A percentile compares a stretch with the other conserved stretches of the same genome.
phyloP scores from a whole-genome alignment of 2,329 filamentous ascomycete species.

The Fusarium guadeloupense region DNA sequence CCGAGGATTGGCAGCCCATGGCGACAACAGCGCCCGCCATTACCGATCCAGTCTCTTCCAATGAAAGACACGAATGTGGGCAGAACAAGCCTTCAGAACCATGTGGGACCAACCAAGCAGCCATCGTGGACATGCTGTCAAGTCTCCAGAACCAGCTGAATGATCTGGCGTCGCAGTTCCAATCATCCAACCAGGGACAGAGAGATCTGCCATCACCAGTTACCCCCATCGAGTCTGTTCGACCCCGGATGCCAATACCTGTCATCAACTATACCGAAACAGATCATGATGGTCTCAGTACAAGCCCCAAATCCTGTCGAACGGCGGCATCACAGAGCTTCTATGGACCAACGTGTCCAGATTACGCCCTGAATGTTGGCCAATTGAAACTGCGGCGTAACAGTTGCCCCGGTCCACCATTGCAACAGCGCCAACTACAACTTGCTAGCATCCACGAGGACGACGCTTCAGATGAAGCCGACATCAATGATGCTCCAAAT shows the following conservation, averaged over 20 bases:
- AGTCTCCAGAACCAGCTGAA: conserved; percentile 20
- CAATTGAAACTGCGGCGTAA: conserved; percentile 31
- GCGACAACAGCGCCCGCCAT: not conserved
- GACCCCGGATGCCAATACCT: not conserved
- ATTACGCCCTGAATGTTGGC: conserved; percentile 41
- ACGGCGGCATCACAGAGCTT: conserved; percentile 26
- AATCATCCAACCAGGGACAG: not conserved
- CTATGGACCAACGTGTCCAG: conserved; percentile 41
- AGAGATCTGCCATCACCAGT: conserved; percentile 7
- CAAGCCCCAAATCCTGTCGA: not conserved
- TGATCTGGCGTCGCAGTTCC: conserved; percentile 19
- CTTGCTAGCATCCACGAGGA: conserved; percentile 29
- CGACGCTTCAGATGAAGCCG: not conserved
- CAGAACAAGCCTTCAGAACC: not conserved
- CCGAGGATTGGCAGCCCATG: conserved; percentile 2
- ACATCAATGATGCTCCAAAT: not conserved
- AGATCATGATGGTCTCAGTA: not conserved
- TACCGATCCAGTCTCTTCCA: not conserved
- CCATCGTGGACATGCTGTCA: conserved; percentile 21
- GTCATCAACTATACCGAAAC: not conserved
- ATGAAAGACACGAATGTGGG: not conserved
- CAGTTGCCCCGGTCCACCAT: not conserved
- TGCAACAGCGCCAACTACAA: conserved; percentile 20
- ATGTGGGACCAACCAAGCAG: conserved; percentile 5
- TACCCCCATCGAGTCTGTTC: not conserved